Base-by-base conservation (phyloP, 1,284 basidiomycete species). In the Naganishia liquefaciens region DNA sequence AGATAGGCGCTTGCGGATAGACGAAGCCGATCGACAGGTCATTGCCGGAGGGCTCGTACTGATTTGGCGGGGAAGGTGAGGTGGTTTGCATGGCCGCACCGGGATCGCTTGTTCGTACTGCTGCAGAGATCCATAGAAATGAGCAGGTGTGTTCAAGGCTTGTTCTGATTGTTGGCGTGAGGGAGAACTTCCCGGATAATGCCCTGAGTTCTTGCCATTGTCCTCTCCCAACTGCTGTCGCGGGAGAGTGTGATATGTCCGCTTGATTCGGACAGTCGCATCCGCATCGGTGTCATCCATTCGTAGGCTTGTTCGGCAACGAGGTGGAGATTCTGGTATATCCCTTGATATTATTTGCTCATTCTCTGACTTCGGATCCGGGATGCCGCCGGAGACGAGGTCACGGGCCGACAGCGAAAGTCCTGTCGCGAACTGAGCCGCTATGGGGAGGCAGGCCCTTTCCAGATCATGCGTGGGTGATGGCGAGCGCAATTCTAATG, bases 361-460 rank as follows among this genome's bases (percentile, higher is more conserved):
- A 25, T 39, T 6, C 13, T 55, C 21, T 2, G 13, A 37, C 13
- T 10, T 13, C 33, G 33, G 7, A 37, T 37, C 33, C 33, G 9
- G 33, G 33, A 37, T 19, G 13, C 23, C 19, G 15, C 5, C 19
- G 21, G 28, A n/a, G n/a, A 13, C 11, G 9, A 27, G 17, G 21
- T 40, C 46, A 27, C 39, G 46, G 10, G 40, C 25, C 15, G 46
- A 49, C 1, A 46, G 25, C 1, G 57, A 49, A 27, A 28, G 30
- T 15, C 13, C n/a, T 6, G 89, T 88, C 79, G 92, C 88, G 81
- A 93, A 97, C 61, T 90, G 88, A 27, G 93, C 87, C 42, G 93
- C 93, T 69, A 97, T 97, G 49, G 93, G 92, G 7, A 97, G 84
- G 64, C 87, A 82, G 17, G 92, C 90, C 43, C 84, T 77, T 0